Percentiles rank a stretch among this genome's conserved stretches.
Conservation (phyloP, 2,329 filamentous ascomycete genomes). For the Emmonsia crescens region DNA sequence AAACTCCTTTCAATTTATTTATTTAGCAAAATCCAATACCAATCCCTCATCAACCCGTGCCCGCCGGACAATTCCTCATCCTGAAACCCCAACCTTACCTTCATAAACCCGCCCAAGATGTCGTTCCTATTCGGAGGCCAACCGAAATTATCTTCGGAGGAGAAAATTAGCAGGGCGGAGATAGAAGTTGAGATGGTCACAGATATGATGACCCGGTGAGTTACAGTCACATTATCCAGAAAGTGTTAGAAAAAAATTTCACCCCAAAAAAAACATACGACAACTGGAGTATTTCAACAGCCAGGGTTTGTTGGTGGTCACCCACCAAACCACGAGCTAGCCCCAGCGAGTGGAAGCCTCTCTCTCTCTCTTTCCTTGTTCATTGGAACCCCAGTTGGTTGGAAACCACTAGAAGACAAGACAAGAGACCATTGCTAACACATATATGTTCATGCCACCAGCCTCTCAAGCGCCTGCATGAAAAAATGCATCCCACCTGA, state of each 20-base stretch:
- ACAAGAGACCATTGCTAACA: neutral
- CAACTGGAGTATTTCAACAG: neutral
- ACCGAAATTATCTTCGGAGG: constrained; percentile 82
- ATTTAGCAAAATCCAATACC: neutral
- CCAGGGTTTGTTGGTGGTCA: no score
- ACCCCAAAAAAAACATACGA: neutral
- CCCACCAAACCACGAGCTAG: no score
- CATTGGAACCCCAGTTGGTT: neutral
- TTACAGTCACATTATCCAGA: neutral
- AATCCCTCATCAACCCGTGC: neutral
- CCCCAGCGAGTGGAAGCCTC: neutral
- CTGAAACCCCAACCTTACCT: neutral
- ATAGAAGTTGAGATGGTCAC: constrained; percentile 95
- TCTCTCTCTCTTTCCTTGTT: neutral
- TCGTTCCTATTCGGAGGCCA: constrained; percentile 61
- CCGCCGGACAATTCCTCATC: neutral
- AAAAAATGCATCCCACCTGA: constrained; percentile 86
- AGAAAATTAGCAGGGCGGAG: constrained; percentile 95
- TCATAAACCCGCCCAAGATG: constrained; percentile 42
- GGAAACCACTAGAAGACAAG: neutral
- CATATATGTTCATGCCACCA: neutral
- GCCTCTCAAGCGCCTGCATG: constrained; percentile 80
- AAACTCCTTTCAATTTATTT: neutral
- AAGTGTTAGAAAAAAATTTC: neutral
- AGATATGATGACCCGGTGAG: constrained; percentile 95